Evolutionary conservation across 345 rosid genomes (phyloP).

Genomic region (Heritiera fomes): DNA sequence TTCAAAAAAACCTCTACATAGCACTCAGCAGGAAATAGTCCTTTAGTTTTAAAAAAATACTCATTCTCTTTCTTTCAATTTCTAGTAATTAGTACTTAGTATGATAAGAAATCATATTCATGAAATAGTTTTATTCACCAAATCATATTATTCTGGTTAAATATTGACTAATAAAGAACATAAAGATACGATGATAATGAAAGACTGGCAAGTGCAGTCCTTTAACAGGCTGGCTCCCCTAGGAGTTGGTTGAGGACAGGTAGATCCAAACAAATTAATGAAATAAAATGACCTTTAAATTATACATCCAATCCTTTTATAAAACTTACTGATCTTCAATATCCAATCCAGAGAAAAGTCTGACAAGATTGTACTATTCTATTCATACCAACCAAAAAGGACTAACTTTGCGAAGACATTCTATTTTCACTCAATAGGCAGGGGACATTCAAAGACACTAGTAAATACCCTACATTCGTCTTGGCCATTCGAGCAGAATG

Average conservation of each 20-base stretch:
- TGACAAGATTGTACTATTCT: too few species aligned
- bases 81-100: not conserved
- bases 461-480: too few species aligned
- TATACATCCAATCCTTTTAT: too few species aligned
- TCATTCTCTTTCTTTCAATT: not conserved
- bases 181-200: not conserved
- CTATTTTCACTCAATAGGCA: too few species aligned
- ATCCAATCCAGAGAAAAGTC: too few species aligned
- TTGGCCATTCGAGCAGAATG: too few species aligned
- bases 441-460: too few species aligned
- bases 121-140: not conserved
- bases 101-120: slow-evolving; percentile 1
- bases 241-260: not conserved
- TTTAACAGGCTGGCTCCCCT: not conserved
- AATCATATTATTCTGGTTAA: not conserved
- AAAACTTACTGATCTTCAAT: too few species aligned
- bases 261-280: not conserved
- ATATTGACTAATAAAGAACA: not conserved
- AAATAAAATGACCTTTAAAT: too few species aligned
- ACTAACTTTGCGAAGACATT: too few species aligned
- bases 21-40: not conserved
- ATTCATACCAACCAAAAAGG: too few species aligned
- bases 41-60: not conserved
- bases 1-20: not conserved
- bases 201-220: not conserved